Percentiles rank a stretch among this genome's conserved stretches.
These are phyloP conservation scores for Penicillium janthinellum DNA, from an alignment of 2,329 filamentous ascomycete species.

Conservation along the genomic window DNA sequence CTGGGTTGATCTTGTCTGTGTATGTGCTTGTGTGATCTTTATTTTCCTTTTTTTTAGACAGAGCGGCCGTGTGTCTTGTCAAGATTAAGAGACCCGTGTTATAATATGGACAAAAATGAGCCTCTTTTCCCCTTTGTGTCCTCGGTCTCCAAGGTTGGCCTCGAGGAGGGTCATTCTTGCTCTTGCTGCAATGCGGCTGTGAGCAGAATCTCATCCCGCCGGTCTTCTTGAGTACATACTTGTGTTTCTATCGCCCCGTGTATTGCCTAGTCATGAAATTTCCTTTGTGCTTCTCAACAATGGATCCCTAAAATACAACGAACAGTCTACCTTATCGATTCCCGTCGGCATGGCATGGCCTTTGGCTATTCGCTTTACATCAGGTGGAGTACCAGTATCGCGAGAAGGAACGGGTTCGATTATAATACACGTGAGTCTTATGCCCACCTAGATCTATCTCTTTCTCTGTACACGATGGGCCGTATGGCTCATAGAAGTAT, in stretches of 20 bases:
- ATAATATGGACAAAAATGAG: conserved; percentile 44
- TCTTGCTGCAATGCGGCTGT: conserved; percentile 5
- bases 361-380: not conserved
- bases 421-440: conserved; percentile 18
- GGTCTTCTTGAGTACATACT: conserved; percentile 31
- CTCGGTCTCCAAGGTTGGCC: conserved; percentile 20
- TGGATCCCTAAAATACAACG: not conserved
- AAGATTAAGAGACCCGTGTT: conserved; percentile 42
- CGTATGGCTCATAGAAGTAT: not conserved
- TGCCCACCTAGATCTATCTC: conserved; percentile 15
- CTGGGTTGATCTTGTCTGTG: conserved; percentile 27
- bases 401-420: not conserved
- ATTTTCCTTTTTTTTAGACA: conserved; percentile 35
- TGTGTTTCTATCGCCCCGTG: conserved; percentile 30
- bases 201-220: conserved; percentile 12
- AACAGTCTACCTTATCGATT: not conserved
- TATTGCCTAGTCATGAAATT: conserved; percentile 35
- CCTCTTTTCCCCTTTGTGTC: conserved; percentile 30
- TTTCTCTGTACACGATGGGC: conserved; percentile 15
- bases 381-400: not conserved
- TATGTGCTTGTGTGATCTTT: conserved; percentile 28
- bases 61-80: conserved; percentile 38
- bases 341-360: not conserved
- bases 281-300: conserved; percentile 26
- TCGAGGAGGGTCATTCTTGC: conserved; percentile 10